Percentiles rank a stretch among this genome's conserved stretches.
phyloP scores from a whole-genome alignment of 768 basidiomycete genomes.

The Rickenella mellea region DNA sequence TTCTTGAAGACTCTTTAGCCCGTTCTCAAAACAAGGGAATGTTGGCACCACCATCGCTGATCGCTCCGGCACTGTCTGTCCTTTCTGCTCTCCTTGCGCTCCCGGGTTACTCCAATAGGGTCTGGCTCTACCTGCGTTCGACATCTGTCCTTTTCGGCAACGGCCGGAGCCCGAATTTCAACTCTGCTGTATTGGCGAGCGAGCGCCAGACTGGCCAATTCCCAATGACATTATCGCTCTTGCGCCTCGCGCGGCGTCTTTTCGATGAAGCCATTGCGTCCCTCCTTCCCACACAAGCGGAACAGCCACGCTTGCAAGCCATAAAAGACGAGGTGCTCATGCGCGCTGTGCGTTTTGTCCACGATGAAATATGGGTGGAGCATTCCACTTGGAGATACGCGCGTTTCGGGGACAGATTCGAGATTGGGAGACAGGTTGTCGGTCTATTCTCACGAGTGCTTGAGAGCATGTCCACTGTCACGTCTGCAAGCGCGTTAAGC shows the following conservation, averaged over 20 bases:
- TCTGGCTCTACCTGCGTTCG: slow-evolving; percentile 84
- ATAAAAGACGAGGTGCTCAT: slow-evolving; percentile 80
- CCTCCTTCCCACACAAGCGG: slow-evolving; percentile 33
- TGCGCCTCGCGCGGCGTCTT: slow-evolving; percentile 68
- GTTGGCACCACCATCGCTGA: slow-evolving; percentile 48
- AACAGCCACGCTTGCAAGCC: slow-evolving; percentile 52
- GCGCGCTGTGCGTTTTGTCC: slow-evolving; percentile 69
- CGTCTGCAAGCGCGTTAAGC: neutral
- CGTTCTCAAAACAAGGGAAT: slow-evolving; percentile 29
- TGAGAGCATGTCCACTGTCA: neutral
- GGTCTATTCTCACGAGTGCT: slow-evolving; percentile 30
- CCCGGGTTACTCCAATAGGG: slow-evolving; percentile 67
- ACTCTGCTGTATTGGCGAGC: slow-evolving; percentile 55
- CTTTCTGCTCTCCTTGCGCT: slow-evolving; percentile 67
- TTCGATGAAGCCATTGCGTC: slow-evolving; percentile 64
- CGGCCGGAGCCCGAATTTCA: slow-evolving; percentile 43
- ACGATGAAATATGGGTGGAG: slow-evolving; percentile 83
- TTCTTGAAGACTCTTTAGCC: slow-evolving; percentile 68
- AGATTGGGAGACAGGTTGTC: slow-evolving; percentile 64
- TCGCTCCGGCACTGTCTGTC: slow-evolving; percentile 76
- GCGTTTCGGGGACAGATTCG: slow-evolving; percentile 74
- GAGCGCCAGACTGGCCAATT: slow-evolving; percentile 70
- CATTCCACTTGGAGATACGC: slow-evolving; percentile 81
- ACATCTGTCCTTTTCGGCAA: slow-evolving; percentile 70
- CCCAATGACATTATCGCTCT: slow-evolving; percentile 71